Conservation (phyloP, 768 basidiomycete species). For the Sarcodon aspratus region DNA sequence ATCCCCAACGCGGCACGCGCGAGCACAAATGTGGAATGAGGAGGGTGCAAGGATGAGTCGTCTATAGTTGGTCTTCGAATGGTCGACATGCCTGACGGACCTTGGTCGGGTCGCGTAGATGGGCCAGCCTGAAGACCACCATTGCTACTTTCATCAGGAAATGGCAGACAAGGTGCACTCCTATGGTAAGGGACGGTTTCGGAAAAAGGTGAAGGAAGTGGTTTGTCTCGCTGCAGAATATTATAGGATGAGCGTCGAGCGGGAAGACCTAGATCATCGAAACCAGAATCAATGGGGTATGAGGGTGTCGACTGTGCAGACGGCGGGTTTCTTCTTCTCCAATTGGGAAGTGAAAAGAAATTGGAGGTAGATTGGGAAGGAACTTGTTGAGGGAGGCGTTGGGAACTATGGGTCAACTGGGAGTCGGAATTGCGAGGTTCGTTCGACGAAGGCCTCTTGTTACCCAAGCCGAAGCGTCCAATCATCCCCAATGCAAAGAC, state of each 20-base stretch:
- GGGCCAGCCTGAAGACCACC: too few species aligned
- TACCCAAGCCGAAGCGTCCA: conserved; percentile 19
- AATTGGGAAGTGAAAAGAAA: conserved; percentile 57
- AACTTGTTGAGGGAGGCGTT: conserved; percentile 31
- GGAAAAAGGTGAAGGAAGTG: conserved; percentile 14
- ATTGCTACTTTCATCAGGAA: not conserved
- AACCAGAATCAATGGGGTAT: conserved; percentile 13
- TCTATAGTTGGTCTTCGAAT: not conserved
- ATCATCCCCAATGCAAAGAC: not conserved
- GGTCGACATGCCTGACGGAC: not conserved
- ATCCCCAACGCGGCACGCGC: conserved; percentile 49
- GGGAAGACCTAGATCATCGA: conserved; percentile 13
- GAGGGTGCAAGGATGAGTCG: conserved; percentile 4
- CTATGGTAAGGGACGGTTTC: conserved; percentile 13
- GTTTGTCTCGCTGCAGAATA: conserved; percentile 14
- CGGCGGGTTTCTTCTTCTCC: conserved; percentile 41
- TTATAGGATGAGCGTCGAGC: conserved; percentile 2
- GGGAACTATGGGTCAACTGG: conserved; percentile 13
- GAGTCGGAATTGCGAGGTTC: conserved; percentile 13
- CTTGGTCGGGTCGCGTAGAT: too few species aligned
- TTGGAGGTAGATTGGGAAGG: conserved; percentile 43
- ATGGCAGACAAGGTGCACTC: conserved; percentile 3
- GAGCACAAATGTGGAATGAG: conserved; percentile 27
- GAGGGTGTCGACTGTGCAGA: conserved; percentile 15
- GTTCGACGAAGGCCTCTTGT: conserved; percentile 20